Evolutionary conservation across 768 basidiomycete species (phyloP).

Genomic region (Psilocybe tampanensis): DNA sequence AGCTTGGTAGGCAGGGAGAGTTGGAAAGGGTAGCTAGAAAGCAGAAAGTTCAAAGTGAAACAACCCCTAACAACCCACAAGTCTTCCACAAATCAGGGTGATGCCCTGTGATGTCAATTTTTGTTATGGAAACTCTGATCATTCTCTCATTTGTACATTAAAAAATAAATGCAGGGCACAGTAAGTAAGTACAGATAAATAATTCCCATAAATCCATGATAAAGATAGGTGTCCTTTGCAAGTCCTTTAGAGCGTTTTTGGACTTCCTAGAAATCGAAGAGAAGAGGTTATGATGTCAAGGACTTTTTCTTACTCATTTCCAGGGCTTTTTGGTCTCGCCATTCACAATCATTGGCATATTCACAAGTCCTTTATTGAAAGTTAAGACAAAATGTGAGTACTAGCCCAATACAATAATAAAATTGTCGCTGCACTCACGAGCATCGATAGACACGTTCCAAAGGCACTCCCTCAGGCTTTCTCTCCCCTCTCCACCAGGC

Average conservation of each 20-base stretch:
- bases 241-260: no score
- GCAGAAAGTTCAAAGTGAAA: no score
- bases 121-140: neutral
- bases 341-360: conserved; percentile 77
- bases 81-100: neutral
- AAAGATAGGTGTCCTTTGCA: no score
- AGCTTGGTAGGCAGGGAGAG: no score
- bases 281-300: neutral
- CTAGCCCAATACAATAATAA: neutral
- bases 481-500: conserved; percentile 79
- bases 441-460: conserved; percentile 65
- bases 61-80: neutral
- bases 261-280: no score
- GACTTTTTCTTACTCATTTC: conserved; percentile 30
- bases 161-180: no score
- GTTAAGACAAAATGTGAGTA: neutral
- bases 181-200: no score
- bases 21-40: no score
- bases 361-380: conserved; percentile 59
- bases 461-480: conserved; percentile 67
- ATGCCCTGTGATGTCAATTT: neutral
- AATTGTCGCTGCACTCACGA: conserved; percentile 57
- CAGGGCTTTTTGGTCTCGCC: conserved; percentile 61
- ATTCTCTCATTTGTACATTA: no score
- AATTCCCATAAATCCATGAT: no score